Base-by-base conservation (phyloP, 2,329 filamentous ascomycete genomes). In the Exophiala calicioides region DNA sequence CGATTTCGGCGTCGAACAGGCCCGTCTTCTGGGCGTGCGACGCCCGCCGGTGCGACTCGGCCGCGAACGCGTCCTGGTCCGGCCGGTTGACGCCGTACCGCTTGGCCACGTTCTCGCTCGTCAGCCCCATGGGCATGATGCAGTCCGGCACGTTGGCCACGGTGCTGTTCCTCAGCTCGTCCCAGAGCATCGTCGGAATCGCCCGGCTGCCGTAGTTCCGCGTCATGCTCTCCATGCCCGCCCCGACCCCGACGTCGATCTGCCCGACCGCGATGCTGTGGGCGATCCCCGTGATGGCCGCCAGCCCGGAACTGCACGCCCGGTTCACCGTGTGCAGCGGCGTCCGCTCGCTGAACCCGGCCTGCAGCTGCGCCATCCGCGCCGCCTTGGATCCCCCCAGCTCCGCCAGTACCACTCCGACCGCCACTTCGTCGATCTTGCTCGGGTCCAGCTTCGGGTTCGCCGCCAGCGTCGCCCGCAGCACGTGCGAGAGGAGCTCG, bases 161-260 rank as follows among this genome's bases (percentile, higher is more conserved):
- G 1, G 71, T 68, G 3, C 78, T 82, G 1, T 85, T 78, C 59
- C 74, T 80, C 51, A 95, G 71, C 40, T 79, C 82, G 0, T 85
- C 82, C 88, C 89, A 95, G 8, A 89, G 69, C 54, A 89, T 80
- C 0, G 82, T 84, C 0, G 90, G 90, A 32, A 96, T 93, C n/a
- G 90, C 90, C 47, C 82, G 75, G 19, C 75, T 81, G 40, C 84
- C 90, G 68, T 96, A 96, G 70, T 95, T 95, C 56, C 85, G 74
- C 55, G 88, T 95, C 90, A 96, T 96, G 71, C 86, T 91, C 78
- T 96, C 90, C 87, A 94, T 95, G 21, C 90, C 90, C 2, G 87
- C 90, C 7, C 84, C 90, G 52, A 96, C 81, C 50, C 88, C 90
- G 0, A 78, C 75, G 52, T 83, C 79, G 40, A 91, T 85, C 58